Conservation (phyloP, 179 eudicot genomes). For the Drosera spatulata region DNA sequence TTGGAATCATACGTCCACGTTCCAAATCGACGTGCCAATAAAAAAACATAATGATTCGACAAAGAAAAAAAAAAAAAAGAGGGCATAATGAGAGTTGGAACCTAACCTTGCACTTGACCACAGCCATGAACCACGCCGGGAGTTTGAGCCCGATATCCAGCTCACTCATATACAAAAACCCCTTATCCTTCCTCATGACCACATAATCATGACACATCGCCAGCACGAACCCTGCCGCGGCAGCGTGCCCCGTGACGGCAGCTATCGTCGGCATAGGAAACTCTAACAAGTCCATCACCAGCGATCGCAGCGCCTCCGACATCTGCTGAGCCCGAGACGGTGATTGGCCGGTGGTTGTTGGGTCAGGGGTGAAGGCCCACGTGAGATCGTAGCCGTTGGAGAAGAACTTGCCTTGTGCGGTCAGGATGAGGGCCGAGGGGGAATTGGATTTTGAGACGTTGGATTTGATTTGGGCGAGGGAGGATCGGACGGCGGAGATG, state of each 20-base stretch:
- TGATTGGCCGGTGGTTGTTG: neutral
- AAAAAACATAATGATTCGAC: too few species aligned
- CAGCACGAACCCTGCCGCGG: constrained; percentile 42
- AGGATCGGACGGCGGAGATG: constrained; percentile 28
- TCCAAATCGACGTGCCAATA: too few species aligned
- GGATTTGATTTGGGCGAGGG: constrained; percentile 28
- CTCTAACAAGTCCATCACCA: constrained; percentile 24
- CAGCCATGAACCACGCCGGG: constrained; percentile 37
- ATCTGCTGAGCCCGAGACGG: constrained; percentile 13
- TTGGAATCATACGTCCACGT: too few species aligned
- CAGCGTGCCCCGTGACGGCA: constrained; percentile 63
- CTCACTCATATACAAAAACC: constrained; percentile 52
- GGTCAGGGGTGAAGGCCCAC: constrained; percentile 19
- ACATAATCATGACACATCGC: constrained; percentile 53
- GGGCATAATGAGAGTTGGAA: too few species aligned
- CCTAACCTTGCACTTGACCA: constrained; percentile 25
- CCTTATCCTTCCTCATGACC: constrained; percentile 37
- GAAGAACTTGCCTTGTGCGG: constrained; percentile 57
- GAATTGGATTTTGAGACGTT: constrained; percentile 12
- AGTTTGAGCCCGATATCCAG: constrained; percentile 41
- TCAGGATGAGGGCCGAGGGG: constrained; percentile 36
- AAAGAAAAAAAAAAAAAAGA: too few species aligned
- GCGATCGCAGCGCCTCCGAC: constrained; percentile 12
- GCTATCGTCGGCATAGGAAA: constrained; percentile 65
- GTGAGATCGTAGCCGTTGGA: constrained; percentile 55